These are phyloP conservation scores for Annulohypoxylon truncatum DNA, from an alignment of 2,329 filamentous ascomycete species.

Conservation along the genomic window DNA sequence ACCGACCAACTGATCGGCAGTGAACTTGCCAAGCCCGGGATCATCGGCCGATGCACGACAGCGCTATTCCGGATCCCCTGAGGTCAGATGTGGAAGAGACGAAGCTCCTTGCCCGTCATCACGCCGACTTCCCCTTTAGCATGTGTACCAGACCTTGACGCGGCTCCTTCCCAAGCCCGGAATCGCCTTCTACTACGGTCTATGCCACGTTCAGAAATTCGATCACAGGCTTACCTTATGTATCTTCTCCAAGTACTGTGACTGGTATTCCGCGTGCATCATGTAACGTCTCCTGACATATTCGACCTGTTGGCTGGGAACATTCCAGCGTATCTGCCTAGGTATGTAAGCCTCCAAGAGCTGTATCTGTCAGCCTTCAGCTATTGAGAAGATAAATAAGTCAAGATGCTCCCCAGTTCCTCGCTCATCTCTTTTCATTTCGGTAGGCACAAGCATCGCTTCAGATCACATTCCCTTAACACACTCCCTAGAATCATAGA, in stretches of 20 bases:
- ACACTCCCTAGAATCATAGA: background rate
- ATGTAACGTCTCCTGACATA: slow-evolving; percentile 45
- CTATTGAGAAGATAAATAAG: slow-evolving; percentile 36
- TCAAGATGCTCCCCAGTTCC: slow-evolving; percentile 12
- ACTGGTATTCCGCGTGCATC: slow-evolving; percentile 25
- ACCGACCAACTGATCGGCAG: slow-evolving; percentile 26
- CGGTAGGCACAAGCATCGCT: slow-evolving; percentile 23
- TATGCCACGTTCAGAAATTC: slow-evolving; percentile 20
- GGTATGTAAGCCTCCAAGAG: background rate
- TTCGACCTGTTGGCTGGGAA: background rate
- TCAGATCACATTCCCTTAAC: slow-evolving; percentile 14
- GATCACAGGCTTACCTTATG: slow-evolving; percentile 28
- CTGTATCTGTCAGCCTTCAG: slow-evolving; percentile 12
- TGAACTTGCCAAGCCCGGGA: slow-evolving; percentile 33
- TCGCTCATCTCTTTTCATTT: slow-evolving; percentile 16
- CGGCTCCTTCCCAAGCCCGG: slow-evolving; percentile 10
- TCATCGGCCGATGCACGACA: slow-evolving; percentile 36
- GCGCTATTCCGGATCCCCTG: slow-evolving; percentile 18
- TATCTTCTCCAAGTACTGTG: slow-evolving; percentile 24
- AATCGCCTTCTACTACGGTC: slow-evolving; percentile 5
- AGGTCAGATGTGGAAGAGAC: slow-evolving; percentile 34
- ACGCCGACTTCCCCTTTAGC: slow-evolving; percentile 33
- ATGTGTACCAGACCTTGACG: slow-evolving; percentile 19
- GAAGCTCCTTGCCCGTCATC: slow-evolving; percentile 30
- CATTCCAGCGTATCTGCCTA: background rate